Evolutionary conservation across 805 yeast genomes (phyloP).

Genomic region (Metschnikowia matae): DNA sequence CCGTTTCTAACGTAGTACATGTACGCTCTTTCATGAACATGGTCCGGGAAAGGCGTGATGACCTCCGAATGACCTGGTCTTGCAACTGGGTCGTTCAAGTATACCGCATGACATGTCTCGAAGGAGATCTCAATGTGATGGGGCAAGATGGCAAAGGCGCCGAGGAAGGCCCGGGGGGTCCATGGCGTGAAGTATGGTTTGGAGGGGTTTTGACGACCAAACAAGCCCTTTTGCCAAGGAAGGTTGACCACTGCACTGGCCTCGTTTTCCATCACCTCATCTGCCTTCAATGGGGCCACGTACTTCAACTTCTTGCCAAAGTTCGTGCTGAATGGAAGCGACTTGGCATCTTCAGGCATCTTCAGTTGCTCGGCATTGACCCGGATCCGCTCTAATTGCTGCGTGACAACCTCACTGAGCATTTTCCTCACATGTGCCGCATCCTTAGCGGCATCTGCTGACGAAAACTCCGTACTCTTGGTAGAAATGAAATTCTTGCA

Average conservation of each 20-base stretch:
- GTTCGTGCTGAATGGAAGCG: slow-evolving; percentile 26
- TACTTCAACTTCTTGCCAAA: slow-evolving; percentile 27
- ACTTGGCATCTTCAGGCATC: slow-evolving; percentile 25
- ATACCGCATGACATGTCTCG: slow-evolving; percentile 93
- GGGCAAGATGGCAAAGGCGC: slow-evolving; percentile 89
- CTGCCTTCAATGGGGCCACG: slow-evolving; percentile 38
- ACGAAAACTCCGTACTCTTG: slow-evolving; percentile 32
- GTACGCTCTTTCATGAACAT: slow-evolving; percentile 88
- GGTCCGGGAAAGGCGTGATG: slow-evolving; percentile 79
- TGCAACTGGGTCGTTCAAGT: slow-evolving; percentile 93
- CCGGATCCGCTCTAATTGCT: slow-evolving; percentile 32
- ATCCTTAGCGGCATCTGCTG: slow-evolving; percentile 28
- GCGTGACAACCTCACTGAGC: slow-evolving; percentile 33
- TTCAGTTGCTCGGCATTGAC: slow-evolving; percentile 23
- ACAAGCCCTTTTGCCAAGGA: slow-evolving; percentile 78
- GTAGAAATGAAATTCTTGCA: slow-evolving; percentile 26
- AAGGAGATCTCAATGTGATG: slow-evolving; percentile 88
- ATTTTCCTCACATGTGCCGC: slow-evolving; percentile 33
- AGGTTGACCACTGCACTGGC: slow-evolving; percentile 46
- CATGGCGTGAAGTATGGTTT: slow-evolving; percentile 95
- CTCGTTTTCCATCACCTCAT: slow-evolving; percentile 50
- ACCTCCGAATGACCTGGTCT: slow-evolving; percentile 97
- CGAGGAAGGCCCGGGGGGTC: slow-evolving; percentile 90
- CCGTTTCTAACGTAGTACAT: slow-evolving; percentile 87
- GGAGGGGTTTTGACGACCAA: slow-evolving; percentile 71